Percentiles rank a stretch among this genome's conserved stretches.
These are phyloP conservation scores for Gentiana straminea DNA, from an alignment of 257 asterid genomes.

Conservation along the genomic window DNA sequence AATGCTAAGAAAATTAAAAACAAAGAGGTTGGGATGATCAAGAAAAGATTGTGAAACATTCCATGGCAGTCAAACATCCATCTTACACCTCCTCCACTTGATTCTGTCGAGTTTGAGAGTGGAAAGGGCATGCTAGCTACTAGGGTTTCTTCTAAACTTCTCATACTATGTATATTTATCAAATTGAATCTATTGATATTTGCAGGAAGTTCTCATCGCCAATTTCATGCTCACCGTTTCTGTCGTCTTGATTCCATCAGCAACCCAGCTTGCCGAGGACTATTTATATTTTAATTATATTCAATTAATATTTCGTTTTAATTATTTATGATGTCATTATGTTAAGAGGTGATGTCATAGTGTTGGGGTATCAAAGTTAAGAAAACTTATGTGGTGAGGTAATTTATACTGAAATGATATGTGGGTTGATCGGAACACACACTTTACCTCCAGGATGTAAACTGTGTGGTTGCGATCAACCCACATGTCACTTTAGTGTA, in stretches of 20 bases:
- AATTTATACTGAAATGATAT: too few relatives aligned
- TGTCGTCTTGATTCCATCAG: neutral
- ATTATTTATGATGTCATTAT: too few relatives aligned
- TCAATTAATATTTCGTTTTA: too few relatives aligned
- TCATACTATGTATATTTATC: slow-evolving; percentile 14
- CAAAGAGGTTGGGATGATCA: slow-evolving; percentile 21
- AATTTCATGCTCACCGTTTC: neutral
- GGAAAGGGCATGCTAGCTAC: neutral
- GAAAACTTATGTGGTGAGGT: too few relatives aligned
- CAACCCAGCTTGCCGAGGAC: too few relatives aligned
- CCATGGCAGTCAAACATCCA: slow-evolving; percentile 30
- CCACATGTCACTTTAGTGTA: too few relatives aligned
- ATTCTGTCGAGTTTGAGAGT: slow-evolving; percentile 3
- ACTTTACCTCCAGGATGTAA: too few relatives aligned
- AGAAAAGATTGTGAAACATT: slow-evolving; percentile 20
- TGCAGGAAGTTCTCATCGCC: neutral
- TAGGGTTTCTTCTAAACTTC: slow-evolving; percentile 10
- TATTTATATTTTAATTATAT: too few relatives aligned
- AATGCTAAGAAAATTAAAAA: slow-evolving; percentile 25
- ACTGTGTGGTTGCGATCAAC: too few relatives aligned
- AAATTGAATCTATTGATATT: neutral
- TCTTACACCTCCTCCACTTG: slow-evolving; percentile 6
- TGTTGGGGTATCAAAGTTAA: too few relatives aligned
- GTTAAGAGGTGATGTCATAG: too few relatives aligned
- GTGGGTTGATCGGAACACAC: too few relatives aligned